Evolutionary conservation across 2,329 filamentous ascomycete genomes (phyloP).

Genomic region (Penicillium psychrosexuale): DNA sequence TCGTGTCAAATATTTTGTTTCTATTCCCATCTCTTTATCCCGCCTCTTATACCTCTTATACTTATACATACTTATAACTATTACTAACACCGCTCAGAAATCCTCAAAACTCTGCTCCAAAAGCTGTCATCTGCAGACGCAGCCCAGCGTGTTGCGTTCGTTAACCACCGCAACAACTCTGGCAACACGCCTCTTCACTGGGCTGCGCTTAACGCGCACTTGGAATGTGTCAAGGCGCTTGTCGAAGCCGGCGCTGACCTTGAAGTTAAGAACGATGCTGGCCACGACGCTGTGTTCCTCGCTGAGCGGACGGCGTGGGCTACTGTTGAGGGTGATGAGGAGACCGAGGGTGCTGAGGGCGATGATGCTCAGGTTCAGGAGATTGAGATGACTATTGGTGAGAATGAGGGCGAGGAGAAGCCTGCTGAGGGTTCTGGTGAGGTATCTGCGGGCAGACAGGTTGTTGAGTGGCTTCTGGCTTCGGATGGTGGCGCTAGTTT

Average conservation of each 20-base stretch:
- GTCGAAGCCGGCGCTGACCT: conserved; percentile 74
- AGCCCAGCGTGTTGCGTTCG: conserved; percentile 26
- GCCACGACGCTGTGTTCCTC: conserved; percentile 75
- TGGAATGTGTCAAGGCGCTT: conserved; percentile 74
- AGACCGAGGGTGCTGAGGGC: conserved; percentile 19
- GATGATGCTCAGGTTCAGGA: conserved; percentile 20
- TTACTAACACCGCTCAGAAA: conserved; percentile 33
- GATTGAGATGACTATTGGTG: conserved; percentile 27
- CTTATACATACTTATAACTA: no score
- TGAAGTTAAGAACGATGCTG: conserved; percentile 73
- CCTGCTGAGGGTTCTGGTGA: conserved; percentile 16
- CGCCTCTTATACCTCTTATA: no score
- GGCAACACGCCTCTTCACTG: conserved; percentile 93
- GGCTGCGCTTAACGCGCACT: conserved; percentile 85
- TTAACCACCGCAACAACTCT: conserved; percentile 65
- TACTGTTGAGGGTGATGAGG: conserved; percentile 50
- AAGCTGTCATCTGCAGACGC: conserved; percentile 30
- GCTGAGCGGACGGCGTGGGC: conserved; percentile 68
- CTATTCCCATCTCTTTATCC: no score
- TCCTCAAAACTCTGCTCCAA: conserved; percentile 49
- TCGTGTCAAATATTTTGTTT: no score
- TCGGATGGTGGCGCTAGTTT: conserved; percentile 37
- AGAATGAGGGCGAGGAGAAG: conserved; percentile 16
- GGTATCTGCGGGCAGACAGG: conserved; percentile 38
- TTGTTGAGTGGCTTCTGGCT: conserved; percentile 43